These are phyloP conservation scores for Chlamydomonas applanata DNA, from an alignment of 139 green algal genomes.

Conservation along the genomic window DNA sequence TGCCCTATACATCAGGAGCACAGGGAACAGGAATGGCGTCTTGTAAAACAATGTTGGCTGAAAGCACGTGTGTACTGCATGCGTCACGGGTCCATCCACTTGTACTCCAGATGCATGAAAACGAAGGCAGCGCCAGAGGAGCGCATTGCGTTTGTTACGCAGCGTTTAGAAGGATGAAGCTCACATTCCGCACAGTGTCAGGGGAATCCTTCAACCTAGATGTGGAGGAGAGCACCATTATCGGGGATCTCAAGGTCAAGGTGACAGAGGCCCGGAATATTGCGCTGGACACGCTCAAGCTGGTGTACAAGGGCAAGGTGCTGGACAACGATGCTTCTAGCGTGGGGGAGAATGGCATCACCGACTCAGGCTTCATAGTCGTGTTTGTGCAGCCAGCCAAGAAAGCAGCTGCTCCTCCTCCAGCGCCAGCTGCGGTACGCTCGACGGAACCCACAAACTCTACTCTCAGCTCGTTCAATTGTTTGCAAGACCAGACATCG, in stretches of 20 bases:
- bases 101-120: too few relatives aligned
- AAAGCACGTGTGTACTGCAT: too few relatives aligned
- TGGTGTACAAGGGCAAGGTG: constrained; percentile 70
- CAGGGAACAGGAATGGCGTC: too few relatives aligned
- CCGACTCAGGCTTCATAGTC: constrained; percentile 88
- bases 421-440: constrained; percentile 11
- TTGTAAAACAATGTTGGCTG: too few relatives aligned
- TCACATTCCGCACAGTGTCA: constrained; percentile 87
- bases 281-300: constrained; percentile 38
- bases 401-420: constrained; percentile 37
- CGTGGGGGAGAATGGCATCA: constrained; percentile 71
- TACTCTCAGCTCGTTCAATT: constrained; percentile 11
- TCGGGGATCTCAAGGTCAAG: constrained; percentile 46
- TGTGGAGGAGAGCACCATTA: constrained; percentile 62
- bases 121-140: too few relatives aligned
- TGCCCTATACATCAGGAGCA: too few relatives aligned
- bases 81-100: too few relatives aligned
- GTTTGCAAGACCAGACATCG: background rate
- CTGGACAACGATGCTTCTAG: constrained; percentile 79
- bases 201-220: constrained; percentile 78
- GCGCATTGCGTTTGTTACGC: too few relatives aligned
- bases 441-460: too few relatives aligned
- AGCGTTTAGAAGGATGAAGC: too few relatives aligned
- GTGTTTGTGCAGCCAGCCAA: constrained; percentile 84
- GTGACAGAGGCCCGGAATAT: constrained; percentile 29